These are phyloP conservation scores for Alternaria sp. DNA, from an alignment of 2,329 filamentous ascomycete species.

Conservation along the genomic window DNA sequence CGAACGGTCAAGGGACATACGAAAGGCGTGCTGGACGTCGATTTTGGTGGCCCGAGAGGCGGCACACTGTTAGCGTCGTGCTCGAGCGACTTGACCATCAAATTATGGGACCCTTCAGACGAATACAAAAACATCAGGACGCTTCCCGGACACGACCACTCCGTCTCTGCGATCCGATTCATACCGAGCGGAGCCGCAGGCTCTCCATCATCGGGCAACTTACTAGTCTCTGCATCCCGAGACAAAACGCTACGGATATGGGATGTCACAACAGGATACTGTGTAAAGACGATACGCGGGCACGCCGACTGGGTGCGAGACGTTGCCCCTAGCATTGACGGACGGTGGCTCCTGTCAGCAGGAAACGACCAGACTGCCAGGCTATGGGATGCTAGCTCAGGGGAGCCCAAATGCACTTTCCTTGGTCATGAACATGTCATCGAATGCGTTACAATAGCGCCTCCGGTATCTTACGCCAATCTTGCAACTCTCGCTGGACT, in stretches of 20 bases:
- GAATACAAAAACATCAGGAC: slow-evolving; percentile 97
- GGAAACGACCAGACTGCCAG: slow-evolving; percentile 83
- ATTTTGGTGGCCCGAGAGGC: slow-evolving; percentile 86
- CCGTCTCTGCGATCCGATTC: slow-evolving; percentile 86
- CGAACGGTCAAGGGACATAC: slow-evolving; percentile 92
- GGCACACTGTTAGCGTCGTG: slow-evolving; percentile 82
- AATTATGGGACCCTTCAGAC: slow-evolving; percentile 90
- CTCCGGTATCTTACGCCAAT: slow-evolving; percentile 77
- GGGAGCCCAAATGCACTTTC: slow-evolving; percentile 80
- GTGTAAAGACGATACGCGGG: slow-evolving; percentile 85
- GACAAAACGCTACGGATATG: slow-evolving; percentile 88
- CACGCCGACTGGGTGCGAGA: slow-evolving; percentile 93
- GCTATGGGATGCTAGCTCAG: slow-evolving; percentile 81
- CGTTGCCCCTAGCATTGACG: slow-evolving; percentile 82
- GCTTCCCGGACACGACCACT: slow-evolving; percentile 89
- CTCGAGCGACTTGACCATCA: slow-evolving; percentile 90
- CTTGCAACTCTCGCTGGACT: slow-evolving; percentile 79
- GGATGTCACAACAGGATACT: slow-evolving; percentile 93
- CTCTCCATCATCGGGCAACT: slow-evolving; percentile 79
- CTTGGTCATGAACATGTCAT: slow-evolving; percentile 86
- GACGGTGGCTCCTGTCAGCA: slow-evolving; percentile 81
- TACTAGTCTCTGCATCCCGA: slow-evolving; percentile 84
- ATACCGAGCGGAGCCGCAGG: slow-evolving; percentile 83
- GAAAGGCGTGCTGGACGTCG: slow-evolving; percentile 84
- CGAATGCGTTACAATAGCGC: slow-evolving; percentile 87